Percentiles rank a stretch among this genome's conserved stretches.
Conservation (phyloP, 108 stramenopile species). For the Cyclotella sp. region DNA sequence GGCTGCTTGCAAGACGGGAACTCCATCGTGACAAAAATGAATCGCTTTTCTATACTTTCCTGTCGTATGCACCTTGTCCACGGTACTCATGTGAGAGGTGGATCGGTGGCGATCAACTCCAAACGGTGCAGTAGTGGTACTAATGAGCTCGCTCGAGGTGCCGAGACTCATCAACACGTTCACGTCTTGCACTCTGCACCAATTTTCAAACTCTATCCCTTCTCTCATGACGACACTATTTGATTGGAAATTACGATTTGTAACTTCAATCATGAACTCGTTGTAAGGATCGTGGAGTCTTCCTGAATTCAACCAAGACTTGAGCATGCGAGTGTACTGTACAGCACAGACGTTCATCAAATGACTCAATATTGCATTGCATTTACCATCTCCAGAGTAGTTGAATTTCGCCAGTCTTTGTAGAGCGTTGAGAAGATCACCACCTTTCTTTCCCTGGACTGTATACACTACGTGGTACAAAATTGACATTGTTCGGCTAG, state of each 20-base stretch:
- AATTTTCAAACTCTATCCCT: constrained; percentile 60
- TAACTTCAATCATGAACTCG: constrained; percentile 90
- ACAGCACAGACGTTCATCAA: constrained; percentile 73
- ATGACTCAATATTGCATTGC: constrained; percentile 58
- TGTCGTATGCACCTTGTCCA: constrained; percentile 75
- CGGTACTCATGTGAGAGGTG: constrained; percentile 45
- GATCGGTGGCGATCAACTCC: constrained; percentile 38
- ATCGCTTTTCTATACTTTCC: constrained; percentile 97
- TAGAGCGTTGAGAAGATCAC: constrained; percentile 79
- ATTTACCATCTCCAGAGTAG: constrained; percentile 71
- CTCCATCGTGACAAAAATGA: constrained; percentile 56
- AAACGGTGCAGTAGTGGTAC: constrained; percentile 15
- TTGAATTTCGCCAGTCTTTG: constrained; percentile 44
- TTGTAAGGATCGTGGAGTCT: constrained; percentile 84
- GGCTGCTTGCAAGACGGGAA: not conserved
- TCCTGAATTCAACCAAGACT: constrained; percentile 83
- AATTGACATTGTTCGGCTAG: constrained; percentile 77
- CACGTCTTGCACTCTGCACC: constrained; percentile 60
- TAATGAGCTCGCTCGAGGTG: constrained; percentile 21
- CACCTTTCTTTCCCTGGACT: constrained; percentile 71
- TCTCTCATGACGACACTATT: constrained; percentile 22
- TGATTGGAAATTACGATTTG: constrained; percentile 26
- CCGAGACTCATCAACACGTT: constrained; percentile 54
- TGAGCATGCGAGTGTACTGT: constrained; percentile 90
- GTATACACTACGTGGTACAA: constrained; percentile 62